Percentiles rank a stretch among this genome's conserved stretches.
Evolutionary conservation across 306 rosid species (phyloP).

Genomic region (Prunus mongolica): DNA sequence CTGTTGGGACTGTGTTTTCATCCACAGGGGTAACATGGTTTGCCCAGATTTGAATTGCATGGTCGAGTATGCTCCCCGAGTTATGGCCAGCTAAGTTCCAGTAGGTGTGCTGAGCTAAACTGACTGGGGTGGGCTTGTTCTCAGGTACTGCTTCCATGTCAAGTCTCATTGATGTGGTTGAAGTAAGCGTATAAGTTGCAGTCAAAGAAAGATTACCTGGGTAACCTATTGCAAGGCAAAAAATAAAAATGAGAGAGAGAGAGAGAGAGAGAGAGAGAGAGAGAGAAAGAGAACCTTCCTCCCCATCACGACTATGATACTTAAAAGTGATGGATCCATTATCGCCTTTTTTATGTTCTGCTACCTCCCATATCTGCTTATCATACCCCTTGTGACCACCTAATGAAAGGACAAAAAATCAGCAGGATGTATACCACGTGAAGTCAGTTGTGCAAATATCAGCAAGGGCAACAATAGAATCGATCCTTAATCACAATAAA

Average conservation of each 20-base stretch:
- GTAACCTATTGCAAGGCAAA: slow-evolving; percentile 18
- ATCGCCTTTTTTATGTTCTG: slow-evolving; percentile 56
- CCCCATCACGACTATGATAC: slow-evolving; percentile 74
- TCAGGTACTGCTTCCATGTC: slow-evolving; percentile 92
- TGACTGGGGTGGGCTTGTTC: slow-evolving; percentile 74
- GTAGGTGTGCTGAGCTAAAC: slow-evolving; percentile 88
- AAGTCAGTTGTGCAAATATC: not conserved
- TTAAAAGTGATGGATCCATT: slow-evolving; percentile 71
- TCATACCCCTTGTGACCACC: slow-evolving; percentile 91
- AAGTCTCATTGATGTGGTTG: slow-evolving; percentile 72
- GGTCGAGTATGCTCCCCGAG: slow-evolving; percentile 69
- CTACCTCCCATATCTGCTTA: slow-evolving; percentile 80
- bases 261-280: too few relatives aligned
- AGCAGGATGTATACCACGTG: not conserved
- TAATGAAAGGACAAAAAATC: slow-evolving; percentile 18
- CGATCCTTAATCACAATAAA: not conserved
- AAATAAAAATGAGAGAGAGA: too few relatives aligned
- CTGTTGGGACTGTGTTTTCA: slow-evolving; percentile 61
- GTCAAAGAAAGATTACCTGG: slow-evolving; percentile 73
- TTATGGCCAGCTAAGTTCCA: slow-evolving; percentile 92
- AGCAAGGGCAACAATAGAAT: not conserved
- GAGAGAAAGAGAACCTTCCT: slow-evolving; percentile 58
- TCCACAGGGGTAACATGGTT: slow-evolving; percentile 75
- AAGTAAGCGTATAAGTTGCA: slow-evolving; percentile 76
- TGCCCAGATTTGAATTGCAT: slow-evolving; percentile 65